Evolutionary conservation across 306 rosid species (phyloP), one percentile per base, ranked within the genome.

Genomic region (Carpinus viminea): DNA sequence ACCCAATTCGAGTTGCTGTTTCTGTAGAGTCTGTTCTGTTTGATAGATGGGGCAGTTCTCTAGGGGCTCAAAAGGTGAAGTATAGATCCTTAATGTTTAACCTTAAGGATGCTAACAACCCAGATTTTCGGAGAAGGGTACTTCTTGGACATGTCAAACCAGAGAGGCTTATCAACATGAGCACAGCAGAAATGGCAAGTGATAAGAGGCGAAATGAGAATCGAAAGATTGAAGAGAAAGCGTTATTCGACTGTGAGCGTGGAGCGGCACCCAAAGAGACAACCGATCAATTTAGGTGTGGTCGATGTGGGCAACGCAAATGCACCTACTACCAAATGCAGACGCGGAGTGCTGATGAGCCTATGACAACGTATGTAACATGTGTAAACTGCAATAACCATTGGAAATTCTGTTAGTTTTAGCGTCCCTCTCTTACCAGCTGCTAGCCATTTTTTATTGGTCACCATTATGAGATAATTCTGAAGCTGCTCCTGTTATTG

Each of bases 261-360:
- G 99, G 88, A 83, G 81, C 17, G 4, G 77, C 78, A 31, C 89
- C 88, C 24, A 88, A 90, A 85, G 97, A 93, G 26, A 90, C 99
- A 6, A 96, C 99, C 3, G 97, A 96, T 88, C 98, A 96, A 59
- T 96, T 96, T 68, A 93, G 79, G 88, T 93, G 99, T 17, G 93
- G 96, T 31, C 88, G 98, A 60, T 93, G 99, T 20, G 98, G 98
- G 57, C 91, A 96, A 36, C 90, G 98, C 73, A 93, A 96, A 86
- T 81, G 89, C 72, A 96, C 99, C 73, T 93, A 96, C 76, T 91
- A 93, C 86, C 99, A 96, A 79, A 93, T 96, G 98, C 99, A 96
- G 88, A 96, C 99, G 2, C 90, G 99, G 74, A 96, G 99, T 88
- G 99, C 99, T 0, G 99, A 96, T 89, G 99, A 96, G 88, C 99